Evolutionary conservation across 768 basidiomycete species (phyloP).

Genomic region (Coprinellus micaceus): DNA sequence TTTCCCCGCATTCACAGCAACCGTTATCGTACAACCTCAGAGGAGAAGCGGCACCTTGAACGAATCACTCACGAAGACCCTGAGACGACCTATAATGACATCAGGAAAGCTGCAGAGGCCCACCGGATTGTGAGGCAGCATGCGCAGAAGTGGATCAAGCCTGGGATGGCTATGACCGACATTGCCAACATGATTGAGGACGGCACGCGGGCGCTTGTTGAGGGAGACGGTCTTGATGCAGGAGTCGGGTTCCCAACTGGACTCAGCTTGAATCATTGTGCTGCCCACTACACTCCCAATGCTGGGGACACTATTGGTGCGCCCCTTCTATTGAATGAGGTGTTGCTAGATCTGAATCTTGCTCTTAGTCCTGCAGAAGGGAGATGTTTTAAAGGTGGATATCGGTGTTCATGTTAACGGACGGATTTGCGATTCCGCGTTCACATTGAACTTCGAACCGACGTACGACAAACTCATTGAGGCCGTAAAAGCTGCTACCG

Average conservation of each 20-base stretch:
- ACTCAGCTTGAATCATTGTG: constrained; percentile 88
- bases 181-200: constrained; percentile 94
- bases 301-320: constrained; percentile 81
- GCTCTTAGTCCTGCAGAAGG: constrained; percentile 66
- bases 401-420: constrained; percentile 97
- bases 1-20: constrained; percentile 49
- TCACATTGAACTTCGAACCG: constrained; percentile 86
- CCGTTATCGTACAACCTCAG: constrained; percentile 81
- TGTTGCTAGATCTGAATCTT: constrained; percentile 8
- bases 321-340: constrained; percentile 23
- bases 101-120: constrained; percentile 92
- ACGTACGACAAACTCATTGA: constrained; percentile 86
- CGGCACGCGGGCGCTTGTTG: constrained; percentile 85
- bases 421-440: constrained; percentile 93
- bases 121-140: constrained; percentile 87
- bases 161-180: constrained; percentile 92
- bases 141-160: constrained; percentile 79
- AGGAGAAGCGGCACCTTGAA: constrained; percentile 86
- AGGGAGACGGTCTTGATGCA: constrained; percentile 79
- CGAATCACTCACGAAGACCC: constrained; percentile 74
- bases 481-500: constrained; percentile 91
- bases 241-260: constrained; percentile 98
- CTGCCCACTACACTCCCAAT: constrained; percentile 96
- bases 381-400: constrained; percentile 95
- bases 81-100: constrained; percentile 80